Percentiles rank a stretch among this genome's conserved stretches.
Evolutionary conservation across 2,329 filamentous ascomycete genomes (phyloP).

Genomic region (Tolypocladium tropicale): DNA sequence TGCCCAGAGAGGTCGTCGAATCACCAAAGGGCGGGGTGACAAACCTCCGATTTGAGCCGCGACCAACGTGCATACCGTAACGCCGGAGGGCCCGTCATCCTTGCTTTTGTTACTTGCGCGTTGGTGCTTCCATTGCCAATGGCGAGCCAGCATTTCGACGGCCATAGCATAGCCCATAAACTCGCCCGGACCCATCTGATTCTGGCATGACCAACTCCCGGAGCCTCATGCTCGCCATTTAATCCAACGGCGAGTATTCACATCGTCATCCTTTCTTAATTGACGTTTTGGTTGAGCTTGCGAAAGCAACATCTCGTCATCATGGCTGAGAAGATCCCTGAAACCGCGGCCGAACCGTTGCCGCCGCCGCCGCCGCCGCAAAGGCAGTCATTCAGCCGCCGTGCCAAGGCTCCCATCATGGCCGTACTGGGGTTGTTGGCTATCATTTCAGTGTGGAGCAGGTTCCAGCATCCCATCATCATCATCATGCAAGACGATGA

Average conservation of each 20-base stretch:
- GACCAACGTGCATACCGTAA: neutral
- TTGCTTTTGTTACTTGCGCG: neutral
- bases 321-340: neutral
- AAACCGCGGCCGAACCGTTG: neutral
- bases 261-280: neutral
- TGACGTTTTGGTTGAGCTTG: neutral
- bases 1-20: too few species aligned
- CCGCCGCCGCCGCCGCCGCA: neutral
- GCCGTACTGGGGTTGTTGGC: slow-evolving; percentile 10
- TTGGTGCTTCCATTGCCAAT: too few species aligned
- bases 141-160: too few species aligned
- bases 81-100: neutral
- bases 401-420: slow-evolving; percentile 1
- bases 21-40: neutral
- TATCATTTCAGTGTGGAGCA: slow-evolving; percentile 4
- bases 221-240: too few species aligned
- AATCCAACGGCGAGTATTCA: neutral
- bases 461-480: neutral
- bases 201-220: too few species aligned
- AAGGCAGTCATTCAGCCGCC: neutral
- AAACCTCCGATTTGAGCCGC: neutral
- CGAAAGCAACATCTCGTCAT: neutral
- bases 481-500: neutral
- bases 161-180: too few species aligned
- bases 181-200: too few species aligned